Base-by-base conservation (phyloP, 148 eudicot genomes). In the Camellia lanceoleosa region DNA sequence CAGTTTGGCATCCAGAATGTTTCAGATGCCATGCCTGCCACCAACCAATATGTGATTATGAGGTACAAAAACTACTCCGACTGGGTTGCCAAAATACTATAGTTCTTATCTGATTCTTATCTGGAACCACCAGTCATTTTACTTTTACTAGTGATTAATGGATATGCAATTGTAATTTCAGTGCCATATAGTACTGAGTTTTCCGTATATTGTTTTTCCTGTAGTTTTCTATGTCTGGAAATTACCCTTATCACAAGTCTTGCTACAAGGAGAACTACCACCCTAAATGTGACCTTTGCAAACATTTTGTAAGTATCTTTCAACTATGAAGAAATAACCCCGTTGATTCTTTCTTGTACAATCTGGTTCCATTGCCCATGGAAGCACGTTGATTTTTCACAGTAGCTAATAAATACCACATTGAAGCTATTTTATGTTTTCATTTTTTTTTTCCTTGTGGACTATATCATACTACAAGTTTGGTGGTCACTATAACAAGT, bases 1-100 rank as follows among this genome's bases (percentile, higher is more conserved):
- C 90, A 76, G 82, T 93, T 74, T 93, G 97, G 97, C 97, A 93
- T 83, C 97, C 97, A 55, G 94, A 93, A 79, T 93, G 97, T 84
- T 93, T 93, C 81, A 82, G 89, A 79, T 92, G 97, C 83, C 94
- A 86, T 76, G 89, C 87, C 51, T 92, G 97, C 79, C 85, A 86
- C 85, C 85, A 85, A 77, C 94, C 97, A 18, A 91, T 92, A 80
- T 87, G 91, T 68, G 94, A 90, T 81, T 87, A 87, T 83, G 97
- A 91, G 94, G 94, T 92, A 83, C 23, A 68, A 5, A 56, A 4
- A 13, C 52, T 77, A 51, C 58, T 67, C 4, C 75, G 54, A 44
- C 73, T 55, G 75, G 42, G 51, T 62, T 59, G 60, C 54, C 42
- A 15, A 68, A 78, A 74, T 52, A n/a, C 68, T 66, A 49, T 10